Evolutionary conservation across 2,329 filamentous ascomycete species (phyloP), one percentile per base, ranked within the genome.

Genomic region (Epichloe glyceriae): DNA sequence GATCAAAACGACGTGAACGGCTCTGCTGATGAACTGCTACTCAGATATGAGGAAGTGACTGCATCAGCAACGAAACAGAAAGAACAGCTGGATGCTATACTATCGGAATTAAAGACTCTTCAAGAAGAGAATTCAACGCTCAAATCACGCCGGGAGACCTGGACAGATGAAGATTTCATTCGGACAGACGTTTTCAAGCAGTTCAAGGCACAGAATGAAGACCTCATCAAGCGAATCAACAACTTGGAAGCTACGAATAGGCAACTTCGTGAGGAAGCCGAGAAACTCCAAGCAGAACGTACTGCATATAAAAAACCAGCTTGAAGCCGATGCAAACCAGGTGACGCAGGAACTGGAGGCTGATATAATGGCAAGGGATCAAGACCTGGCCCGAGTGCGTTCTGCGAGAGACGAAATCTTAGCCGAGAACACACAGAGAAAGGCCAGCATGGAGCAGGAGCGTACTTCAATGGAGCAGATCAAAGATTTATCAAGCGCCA

Each of bases 181-280:
- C 83, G 88, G 52, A 95, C 89, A 4, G 89, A 96, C 60, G 76
- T 95, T 3, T 98, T 95, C 76, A 97, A 95, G 68, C 82, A 86
- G 55, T 78, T 96, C 62, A 94, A 90, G 68, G 79, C 78, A 22
- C 88, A 96, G 60, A 87, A 94, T 60, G 93, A 97, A 61, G 91
- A 97, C 59, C 79, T 95, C 8, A 88, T 96, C 58, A 91, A 88
- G 65, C 83, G 88, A 38, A 83, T 95, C 61, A 98, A 98, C 65
- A 83, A 91, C 59, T 70, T 97, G 14, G 91, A 97, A 67, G 88
- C 88, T 3, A 86, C 83, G 12, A 96, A 96, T 65, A 83, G 85
- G 53, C 83, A 89, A 57, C 67, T 97, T 33, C 82, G 85, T 37
- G 86, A 95, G 64, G 89, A 95, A 61, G 84, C 86, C 5, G 84